phyloP scores from a whole-genome alignment of 257 asterid genomes.

The Gardenia jasminoides region DNA sequence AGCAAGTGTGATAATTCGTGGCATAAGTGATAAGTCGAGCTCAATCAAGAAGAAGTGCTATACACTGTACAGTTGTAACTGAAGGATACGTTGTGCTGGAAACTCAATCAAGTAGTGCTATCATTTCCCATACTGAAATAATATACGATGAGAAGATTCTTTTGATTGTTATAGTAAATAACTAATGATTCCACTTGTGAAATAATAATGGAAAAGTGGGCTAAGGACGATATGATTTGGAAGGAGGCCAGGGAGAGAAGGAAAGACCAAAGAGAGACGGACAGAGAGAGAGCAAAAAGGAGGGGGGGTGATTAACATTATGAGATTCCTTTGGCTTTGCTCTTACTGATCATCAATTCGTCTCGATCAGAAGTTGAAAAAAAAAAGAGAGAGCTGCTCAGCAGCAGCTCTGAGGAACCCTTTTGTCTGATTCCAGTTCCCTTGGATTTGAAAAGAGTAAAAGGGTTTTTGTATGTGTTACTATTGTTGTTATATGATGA shows the following conservation, averaged over 20 bases:
- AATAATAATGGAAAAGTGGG: constrained; percentile 28
- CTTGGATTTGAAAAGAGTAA: constrained; percentile 3
- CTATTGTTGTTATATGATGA: constrained; percentile 14
- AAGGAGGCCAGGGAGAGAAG: not conserved
- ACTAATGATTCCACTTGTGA: constrained; percentile 35
- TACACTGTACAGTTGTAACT: not conserved
- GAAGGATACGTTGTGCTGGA: not conserved
- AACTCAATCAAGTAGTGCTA: constrained; percentile 12
- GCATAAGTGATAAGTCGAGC: too few relatives aligned
- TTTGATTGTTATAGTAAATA: constrained; percentile 26
- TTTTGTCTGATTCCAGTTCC: constrained; percentile 25
- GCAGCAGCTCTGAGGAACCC: constrained; percentile 10
- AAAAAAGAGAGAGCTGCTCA: not conserved
- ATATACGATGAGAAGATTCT: constrained; percentile 11
- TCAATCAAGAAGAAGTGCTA: not conserved
- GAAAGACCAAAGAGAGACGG: constrained; percentile 5
- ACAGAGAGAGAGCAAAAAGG: not conserved
- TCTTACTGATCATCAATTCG: not conserved
- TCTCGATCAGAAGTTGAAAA: not conserved
- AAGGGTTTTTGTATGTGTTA: not conserved
- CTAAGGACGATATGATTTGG: constrained; percentile 17
- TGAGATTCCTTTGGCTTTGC: constrained; percentile 28
- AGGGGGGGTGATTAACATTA: constrained; percentile 17
- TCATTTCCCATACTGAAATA: constrained; percentile 10
- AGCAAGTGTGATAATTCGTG: too few relatives aligned